Conservation (phyloP, 176 grass and related monocot genomes). For the maize (Zea mays) region Zm-B73-REFERENCE-NAM-5.0 NC_050103.1:64633001-64633500, state of each 20-base stretch:
- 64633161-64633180: slow-evolving; percentile 29
- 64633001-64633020: slow-evolving; percentile 98
- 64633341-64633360: neutral
- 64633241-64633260: neutral
- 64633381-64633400: neutral
- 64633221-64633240: neutral
- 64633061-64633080: slow-evolving; percentile 72
- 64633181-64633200: slow-evolving; percentile 18
- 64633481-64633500: slow-evolving; percentile 77
- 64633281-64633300: neutral
- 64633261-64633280: neutral
- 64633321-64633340: slow-evolving; percentile 7
- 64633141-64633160: slow-evolving; percentile 95
- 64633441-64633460: slow-evolving; percentile 74
- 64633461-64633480: slow-evolving; percentile 75
- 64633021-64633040: slow-evolving; percentile 83
- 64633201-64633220: neutral
- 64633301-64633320: neutral
- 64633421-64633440: slow-evolving; percentile 68
- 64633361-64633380: too few relatives aligned
- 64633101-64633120: slow-evolving; percentile 93
- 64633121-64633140: slow-evolving; percentile 95
- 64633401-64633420: slow-evolving; percentile 83
- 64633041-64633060: slow-evolving; percentile 99
- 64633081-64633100: slow-evolving; percentile 81